phyloP scores from a whole-genome alignment of 2,329 filamentous ascomycete genomes.

The Fusarium compactum region DNA sequence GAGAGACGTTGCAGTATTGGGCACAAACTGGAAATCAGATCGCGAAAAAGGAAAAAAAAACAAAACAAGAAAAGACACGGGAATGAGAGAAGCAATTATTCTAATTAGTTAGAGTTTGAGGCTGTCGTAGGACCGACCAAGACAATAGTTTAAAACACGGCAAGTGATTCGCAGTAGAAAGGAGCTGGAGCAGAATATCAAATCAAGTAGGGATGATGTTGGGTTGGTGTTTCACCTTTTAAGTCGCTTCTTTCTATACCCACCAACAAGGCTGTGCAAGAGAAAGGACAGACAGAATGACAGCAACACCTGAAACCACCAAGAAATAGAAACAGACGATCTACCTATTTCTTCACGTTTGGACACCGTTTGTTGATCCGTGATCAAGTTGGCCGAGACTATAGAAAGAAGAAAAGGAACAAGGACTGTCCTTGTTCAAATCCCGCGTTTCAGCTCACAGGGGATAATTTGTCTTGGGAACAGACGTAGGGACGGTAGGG shows the following conservation, averaged over 20 bases:
- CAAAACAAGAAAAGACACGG: background rate
- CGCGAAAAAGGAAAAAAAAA: background rate
- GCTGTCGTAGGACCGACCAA: background rate
- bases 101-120: background rate
- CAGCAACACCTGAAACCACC: constrained; percentile 34
- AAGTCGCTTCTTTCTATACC: background rate
- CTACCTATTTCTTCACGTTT: constrained; percentile 1
- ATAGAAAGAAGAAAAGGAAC: background rate
- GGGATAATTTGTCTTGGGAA: constrained; percentile 13
- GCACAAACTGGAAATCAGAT: background rate
- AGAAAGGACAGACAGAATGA: background rate
- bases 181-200: background rate
- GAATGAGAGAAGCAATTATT: background rate
- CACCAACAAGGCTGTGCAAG: constrained; percentile 11
- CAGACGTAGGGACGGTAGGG: constrained; percentile 2
- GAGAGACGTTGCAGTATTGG: constrained; percentile 12
- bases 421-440: background rate
- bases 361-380: constrained; percentile 8
- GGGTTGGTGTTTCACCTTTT: background rate
- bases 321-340: constrained; percentile 17
- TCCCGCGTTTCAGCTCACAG: constrained; percentile 23
- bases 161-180: background rate
- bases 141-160: background rate
- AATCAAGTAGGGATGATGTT: background rate
- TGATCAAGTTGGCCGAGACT: background rate